Evolutionary conservation across 2,329 filamentous ascomycete species (phyloP).

Genomic region (Esteya vermicola): DNA sequence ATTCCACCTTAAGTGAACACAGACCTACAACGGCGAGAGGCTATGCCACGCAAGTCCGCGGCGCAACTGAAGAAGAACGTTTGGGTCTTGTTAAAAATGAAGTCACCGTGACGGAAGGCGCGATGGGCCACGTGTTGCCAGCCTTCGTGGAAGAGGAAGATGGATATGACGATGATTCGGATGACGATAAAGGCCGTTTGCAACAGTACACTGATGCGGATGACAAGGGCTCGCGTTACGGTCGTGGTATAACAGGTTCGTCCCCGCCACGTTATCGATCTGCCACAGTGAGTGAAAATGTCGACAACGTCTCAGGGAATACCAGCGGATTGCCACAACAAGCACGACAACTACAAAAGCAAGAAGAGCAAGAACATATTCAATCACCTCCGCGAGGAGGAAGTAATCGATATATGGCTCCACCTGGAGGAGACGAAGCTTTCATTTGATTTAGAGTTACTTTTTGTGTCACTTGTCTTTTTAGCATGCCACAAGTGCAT

Average conservation of each 20-base stretch:
- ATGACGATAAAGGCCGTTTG: too few relatives aligned
- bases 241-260: conserved; percentile 26
- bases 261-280: conserved; percentile 13
- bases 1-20: too few relatives aligned
- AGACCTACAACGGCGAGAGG: conserved; percentile 15
- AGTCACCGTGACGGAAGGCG: too few relatives aligned
- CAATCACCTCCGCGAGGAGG: conserved; percentile 5
- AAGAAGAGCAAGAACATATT: not conserved
- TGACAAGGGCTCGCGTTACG: conserved; percentile 21
- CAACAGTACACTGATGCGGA: conserved; percentile 19
- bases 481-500: too few relatives aligned
- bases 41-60: conserved; percentile 28
- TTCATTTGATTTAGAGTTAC: conserved; percentile 11
- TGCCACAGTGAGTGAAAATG: not conserved
- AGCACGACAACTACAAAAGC: not conserved
- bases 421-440: conserved; percentile 11
- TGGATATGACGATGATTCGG: conserved; percentile 6
- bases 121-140: conserved; percentile 18
- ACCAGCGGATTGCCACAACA: not conserved
- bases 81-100: conserved; percentile 71
- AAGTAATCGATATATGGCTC: conserved; percentile 8
- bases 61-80: conserved; percentile 67
- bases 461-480: conserved; percentile 1
- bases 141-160: conserved; percentile 17
- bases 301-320: not conserved